Base-by-base conservation (phyloP, 202 grass and related monocot species). In the Digitaria exilis region DNA sequence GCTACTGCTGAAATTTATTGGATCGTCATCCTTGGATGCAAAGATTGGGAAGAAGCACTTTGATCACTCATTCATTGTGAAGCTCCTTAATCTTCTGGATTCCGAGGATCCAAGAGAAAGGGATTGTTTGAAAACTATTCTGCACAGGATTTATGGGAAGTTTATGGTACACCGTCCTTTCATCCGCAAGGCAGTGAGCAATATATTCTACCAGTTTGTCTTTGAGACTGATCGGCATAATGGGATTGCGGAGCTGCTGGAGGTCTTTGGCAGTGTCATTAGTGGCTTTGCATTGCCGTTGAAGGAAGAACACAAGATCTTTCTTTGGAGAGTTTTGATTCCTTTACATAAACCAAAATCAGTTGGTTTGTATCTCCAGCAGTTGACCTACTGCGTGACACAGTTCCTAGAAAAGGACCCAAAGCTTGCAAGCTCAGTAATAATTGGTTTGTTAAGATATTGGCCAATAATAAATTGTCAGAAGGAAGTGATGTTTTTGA, bases 401-500 rank as follows among this genome's bases (percentile, higher is more conserved):
- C n/a, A n/a, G n/a, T n/a, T n/a, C n/a, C n/a, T n/a, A n/a, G n/a
- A 97, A n/a, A n/a, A n/a, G n/a, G n/a, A 97, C 21, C 92, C 94
- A 25, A 94, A 92, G 85, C 84, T 97, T 58, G 88, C 88, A 16
- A n/a, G n/a, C n/a, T n/a, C n/a, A n/a, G n/a, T n/a, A n/a, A n/a
- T n/a, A n/a, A n/a, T n/a, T n/a, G n/a, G 95, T 59, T 42, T 97
- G 57, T 83, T 97, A 64, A 97, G 81, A 70, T 97, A 97, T 88
- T 97, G 92, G 95, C 92, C 95, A 0, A 67, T 97, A 71, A 97
- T 90, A 80, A 97, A 90, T 81, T 86, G 92, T 83, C 95, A 97
- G 84, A 97, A n/a, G 81, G 95, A 97, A 62, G 90, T 97, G 81
- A 97, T 97, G 95, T 93, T 97, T 88, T 74, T 97, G 92, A 97